Evolutionary conservation across 2,329 filamentous ascomycete species (phyloP), one percentile per base, ranked within the genome.

Genomic region (Nigrospora oryzae): DNA sequence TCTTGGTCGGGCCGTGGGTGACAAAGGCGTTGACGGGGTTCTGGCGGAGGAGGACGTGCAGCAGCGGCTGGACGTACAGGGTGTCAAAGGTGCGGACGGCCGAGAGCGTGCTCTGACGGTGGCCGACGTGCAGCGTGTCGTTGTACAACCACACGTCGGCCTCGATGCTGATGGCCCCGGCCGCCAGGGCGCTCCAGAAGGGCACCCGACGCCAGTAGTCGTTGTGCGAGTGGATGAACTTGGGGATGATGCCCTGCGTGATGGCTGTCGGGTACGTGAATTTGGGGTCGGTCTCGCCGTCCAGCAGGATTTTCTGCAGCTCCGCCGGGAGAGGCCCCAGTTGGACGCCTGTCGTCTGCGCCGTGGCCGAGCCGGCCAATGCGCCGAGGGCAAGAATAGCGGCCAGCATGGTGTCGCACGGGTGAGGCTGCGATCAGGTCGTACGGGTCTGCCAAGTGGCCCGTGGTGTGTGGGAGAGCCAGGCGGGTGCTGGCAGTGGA

Each of bases 81-180:
- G 66, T 69, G 52, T 65, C 55, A 46, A 86, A 73, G 0, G 81
- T 84, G 19, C 73, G 71, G 40, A 72, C 70, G 13, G 58, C 54
- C 30, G 70, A 70, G 23, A 84, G 58, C 0, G 72, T 68, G 7
- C 70, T 67, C 8, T 61, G 66, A 38, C 72, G 71, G 58, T 87
- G 83, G 4, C 81, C 81, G 38, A 87, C 75, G 34, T 75, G 74
- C 7, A 86, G 67, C 5, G 77, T 55, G 16, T 53, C 51, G 44
- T 72, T 66, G 40, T 70, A 72, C 1, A 76, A 66, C 78, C 79
- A 86, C 19, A 86, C 73, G 54, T 86, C 83, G 3, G 79, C 81
- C 61, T 86, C 83, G 2, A 84, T 69, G 13, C 79, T 73, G 7
- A 75, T 74, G 53, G 76, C 82, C 7, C 79, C 76, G 4, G 71